A percentile compares a stretch with the other conserved stretches of the same genome.
Evolutionary conservation across 768 basidiomycete genomes (phyloP).

Genomic region (Epithele typhae): DNA sequence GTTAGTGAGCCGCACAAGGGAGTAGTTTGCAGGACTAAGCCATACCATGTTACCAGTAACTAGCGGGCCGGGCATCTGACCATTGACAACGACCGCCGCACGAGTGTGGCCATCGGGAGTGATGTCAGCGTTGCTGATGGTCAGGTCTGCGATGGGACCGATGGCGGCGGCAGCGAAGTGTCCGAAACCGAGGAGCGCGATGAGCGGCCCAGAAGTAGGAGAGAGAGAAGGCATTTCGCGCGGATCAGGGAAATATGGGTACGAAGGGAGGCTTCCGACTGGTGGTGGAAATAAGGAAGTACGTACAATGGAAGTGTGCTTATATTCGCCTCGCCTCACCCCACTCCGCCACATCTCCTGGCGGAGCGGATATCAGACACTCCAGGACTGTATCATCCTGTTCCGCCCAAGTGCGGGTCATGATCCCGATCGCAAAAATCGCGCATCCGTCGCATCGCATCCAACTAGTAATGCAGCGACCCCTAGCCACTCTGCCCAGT

Average conservation of each 20-base stretch:
- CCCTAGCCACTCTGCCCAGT: neutral
- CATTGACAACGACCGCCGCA: constrained; percentile 16
- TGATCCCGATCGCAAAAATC: constrained; percentile 1
- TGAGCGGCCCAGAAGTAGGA: neutral
- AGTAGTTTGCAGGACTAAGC: neutral
- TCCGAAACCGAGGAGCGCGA: constrained; percentile 1
- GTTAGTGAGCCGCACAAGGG: too few species aligned
- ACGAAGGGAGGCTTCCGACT: neutral
- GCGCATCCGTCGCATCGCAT: constrained; percentile 6
- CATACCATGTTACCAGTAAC: constrained; percentile 21
- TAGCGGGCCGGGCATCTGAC: constrained; percentile 20
- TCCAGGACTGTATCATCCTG: too few species aligned
- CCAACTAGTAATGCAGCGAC: neutral
- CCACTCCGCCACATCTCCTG: neutral
- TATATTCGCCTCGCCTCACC: neutral
- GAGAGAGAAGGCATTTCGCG: constrained; percentile 4
- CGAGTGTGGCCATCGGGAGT: constrained; percentile 30
- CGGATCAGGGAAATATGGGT: neutral
- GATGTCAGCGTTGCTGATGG: constrained; percentile 23
- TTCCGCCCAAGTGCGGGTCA: too few species aligned
- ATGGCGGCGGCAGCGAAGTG: constrained; percentile 16
- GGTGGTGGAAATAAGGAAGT: neutral
- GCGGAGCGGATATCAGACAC: too few species aligned
- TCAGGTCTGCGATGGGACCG: constrained; percentile 23
- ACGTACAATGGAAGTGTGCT: neutral